Conservation (phyloP, 371 early-diverging fungal species). For the Quaeritorhiza haematococci region DNA sequence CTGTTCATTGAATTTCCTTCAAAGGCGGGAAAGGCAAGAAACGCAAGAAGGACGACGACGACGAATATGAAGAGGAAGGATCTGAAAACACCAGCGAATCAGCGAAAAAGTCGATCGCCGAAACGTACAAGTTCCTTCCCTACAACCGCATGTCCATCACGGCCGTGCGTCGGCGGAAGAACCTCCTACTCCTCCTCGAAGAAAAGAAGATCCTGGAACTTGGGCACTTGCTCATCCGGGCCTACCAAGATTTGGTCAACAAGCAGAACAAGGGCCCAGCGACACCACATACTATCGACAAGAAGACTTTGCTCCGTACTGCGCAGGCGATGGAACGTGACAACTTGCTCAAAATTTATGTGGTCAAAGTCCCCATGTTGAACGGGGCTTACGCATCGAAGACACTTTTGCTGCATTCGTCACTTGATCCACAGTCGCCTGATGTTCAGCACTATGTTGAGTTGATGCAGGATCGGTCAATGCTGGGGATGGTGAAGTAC, state of each 20-base stretch:
- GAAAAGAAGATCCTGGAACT: conserved; percentile 21
- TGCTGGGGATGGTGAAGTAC: background rate
- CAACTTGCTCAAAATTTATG: conserved; percentile 16
- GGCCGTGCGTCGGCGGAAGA: conserved; percentile 12
- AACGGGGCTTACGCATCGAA: conserved; percentile 9
- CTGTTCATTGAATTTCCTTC: too few species aligned
- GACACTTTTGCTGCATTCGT: conserved; percentile 16
- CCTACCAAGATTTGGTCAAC: conserved; percentile 10
- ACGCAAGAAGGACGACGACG: too few species aligned
- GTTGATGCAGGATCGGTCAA: conserved; percentile 2
- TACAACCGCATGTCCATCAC: conserved; percentile 7
- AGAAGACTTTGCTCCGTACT: conserved; percentile 21
- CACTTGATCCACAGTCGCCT: conserved; percentile 3
- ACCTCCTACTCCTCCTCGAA: conserved; percentile 19
- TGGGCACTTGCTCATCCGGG: background rate
- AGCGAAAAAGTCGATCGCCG: too few species aligned
- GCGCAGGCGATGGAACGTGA: conserved; percentile 14
- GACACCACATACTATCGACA: conserved; percentile 17
- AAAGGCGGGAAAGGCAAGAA: too few species aligned
- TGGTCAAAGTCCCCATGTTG: conserved; percentile 16
- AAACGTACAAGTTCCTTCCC: too few species aligned
- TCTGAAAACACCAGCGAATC: too few species aligned
- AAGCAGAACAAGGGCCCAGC: background rate
- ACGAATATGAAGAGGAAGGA: too few species aligned
- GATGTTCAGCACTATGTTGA: conserved; percentile 18